Evolutionary conservation across 164 flowering plant genomes (phyloP).

Genomic region (Chloranthus sessilifolius): DNA sequence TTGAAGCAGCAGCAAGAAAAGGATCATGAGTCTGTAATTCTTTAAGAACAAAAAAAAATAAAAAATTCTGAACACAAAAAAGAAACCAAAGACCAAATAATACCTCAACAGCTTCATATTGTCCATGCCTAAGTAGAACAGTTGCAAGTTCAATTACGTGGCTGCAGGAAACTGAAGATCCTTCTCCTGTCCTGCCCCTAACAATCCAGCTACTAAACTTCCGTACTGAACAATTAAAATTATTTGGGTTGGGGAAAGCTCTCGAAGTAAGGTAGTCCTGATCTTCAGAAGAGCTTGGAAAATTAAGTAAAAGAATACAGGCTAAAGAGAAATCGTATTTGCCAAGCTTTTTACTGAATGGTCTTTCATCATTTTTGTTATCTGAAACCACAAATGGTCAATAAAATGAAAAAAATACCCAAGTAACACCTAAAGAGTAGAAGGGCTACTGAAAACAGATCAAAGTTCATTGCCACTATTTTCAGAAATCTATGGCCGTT

Average conservation of each 20-base stretch:
- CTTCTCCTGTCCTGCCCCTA: conserved; percentile 54
- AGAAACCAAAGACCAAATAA: conserved; percentile 5
- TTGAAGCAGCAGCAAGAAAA: conserved; percentile 14
- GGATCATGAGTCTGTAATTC: conserved; percentile 3
- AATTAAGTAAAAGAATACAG: conserved; percentile 44
- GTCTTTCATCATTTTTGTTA: conserved; percentile 35
- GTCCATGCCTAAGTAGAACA: conserved; percentile 65
- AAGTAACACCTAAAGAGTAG: neutral
- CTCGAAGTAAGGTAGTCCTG: conserved; percentile 26
- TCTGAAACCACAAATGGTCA: conserved; percentile 34
- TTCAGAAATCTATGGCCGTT: too few species aligned
- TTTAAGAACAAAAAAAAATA: neutral
- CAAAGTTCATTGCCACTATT: too few species aligned
- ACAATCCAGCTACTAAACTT: conserved; percentile 73
- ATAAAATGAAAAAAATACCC: neutral
- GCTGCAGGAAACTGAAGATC: conserved; percentile 42
- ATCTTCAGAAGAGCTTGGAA: conserved; percentile 28
- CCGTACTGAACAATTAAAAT: conserved; percentile 27
- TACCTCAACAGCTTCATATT: conserved; percentile 89
- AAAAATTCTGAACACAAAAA: neutral
- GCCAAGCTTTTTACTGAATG: conserved; percentile 71
- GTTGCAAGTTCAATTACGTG: conserved; percentile 57
- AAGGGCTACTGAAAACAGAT: too few species aligned
- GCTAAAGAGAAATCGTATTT: conserved; percentile 62
- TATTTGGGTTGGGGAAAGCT: conserved; percentile 42